Evolutionary conservation across 1,139 yeast genomes (phyloP).

Genomic region (Lodderomyces beijingensis): DNA sequence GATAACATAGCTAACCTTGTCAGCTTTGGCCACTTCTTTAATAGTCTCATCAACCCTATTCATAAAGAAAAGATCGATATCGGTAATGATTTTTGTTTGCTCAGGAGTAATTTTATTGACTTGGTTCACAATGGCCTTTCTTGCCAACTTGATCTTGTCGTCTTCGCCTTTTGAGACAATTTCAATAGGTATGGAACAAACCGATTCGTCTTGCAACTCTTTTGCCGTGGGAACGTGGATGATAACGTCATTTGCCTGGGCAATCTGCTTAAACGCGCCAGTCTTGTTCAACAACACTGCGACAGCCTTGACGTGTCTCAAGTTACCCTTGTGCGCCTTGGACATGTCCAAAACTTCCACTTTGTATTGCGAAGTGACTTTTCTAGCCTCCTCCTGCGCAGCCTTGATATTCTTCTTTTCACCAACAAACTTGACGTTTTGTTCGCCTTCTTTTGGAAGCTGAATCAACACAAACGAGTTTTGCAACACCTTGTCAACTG

Average conservation of each 20-base stretch:
- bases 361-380: conserved; percentile 43
- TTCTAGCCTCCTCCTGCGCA: conserved; percentile 61
- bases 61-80: conserved; percentile 67
- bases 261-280: conserved; percentile 44
- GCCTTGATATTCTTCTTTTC: conserved; percentile 46
- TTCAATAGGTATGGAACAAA: conserved; percentile 37
- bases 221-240: conserved; percentile 52
- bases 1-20: conserved; percentile 55
- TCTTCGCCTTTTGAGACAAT: conserved; percentile 33
- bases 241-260: conserved; percentile 44
- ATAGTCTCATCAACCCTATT: conserved; percentile 45
- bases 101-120: conserved; percentile 75
- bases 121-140: conserved; percentile 63
- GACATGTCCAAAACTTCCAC: conserved; percentile 77
- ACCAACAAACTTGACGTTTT: conserved; percentile 64
- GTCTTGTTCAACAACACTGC: conserved; percentile 60
- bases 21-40: conserved; percentile 43
- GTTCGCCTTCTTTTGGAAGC: conserved; percentile 45
- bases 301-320: conserved; percentile 69
- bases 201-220: conserved; percentile 16
- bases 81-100: conserved; percentile 53
- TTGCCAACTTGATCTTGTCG: conserved; percentile 41
- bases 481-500: conserved; percentile 42
- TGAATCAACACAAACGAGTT: conserved; percentile 60
- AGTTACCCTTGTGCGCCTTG: conserved; percentile 80